These are phyloP conservation scores for Fusarium neocosmosporiellum DNA, from an alignment of 2,329 filamentous ascomycete species.

Conservation along the genomic window DNA sequence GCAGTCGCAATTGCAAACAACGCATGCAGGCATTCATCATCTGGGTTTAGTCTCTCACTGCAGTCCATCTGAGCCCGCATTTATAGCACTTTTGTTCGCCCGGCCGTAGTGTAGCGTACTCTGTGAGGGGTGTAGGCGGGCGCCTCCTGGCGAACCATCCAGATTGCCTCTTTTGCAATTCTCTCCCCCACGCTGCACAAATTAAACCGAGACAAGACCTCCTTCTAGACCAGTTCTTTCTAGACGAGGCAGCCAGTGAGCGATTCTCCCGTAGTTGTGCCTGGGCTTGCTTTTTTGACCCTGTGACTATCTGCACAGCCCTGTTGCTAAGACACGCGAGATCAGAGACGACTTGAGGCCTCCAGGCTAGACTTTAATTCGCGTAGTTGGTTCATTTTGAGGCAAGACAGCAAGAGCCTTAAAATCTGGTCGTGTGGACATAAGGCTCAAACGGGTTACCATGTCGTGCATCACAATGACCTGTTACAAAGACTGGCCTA, in stretches of 20 bases:
- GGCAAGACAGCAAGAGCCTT: background rate
- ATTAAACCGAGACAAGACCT: background rate
- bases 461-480: background rate
- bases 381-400: background rate
- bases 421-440: background rate
- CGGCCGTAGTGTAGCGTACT: background rate
- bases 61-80: background rate
- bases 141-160: background rate
- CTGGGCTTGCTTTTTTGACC: background rate
- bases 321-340: background rate
- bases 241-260: background rate
- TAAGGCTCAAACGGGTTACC: background rate
- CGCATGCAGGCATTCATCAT: background rate
- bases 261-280: background rate
- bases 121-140: background rate
- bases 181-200: background rate
- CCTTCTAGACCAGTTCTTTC: background rate
- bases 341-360: background rate
- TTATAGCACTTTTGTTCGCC: background rate
- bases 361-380: background rate
- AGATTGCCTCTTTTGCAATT: background rate
- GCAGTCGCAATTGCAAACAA: background rate
- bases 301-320: background rate
- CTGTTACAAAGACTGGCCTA: background rate
- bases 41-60: background rate